Percentiles rank a stretch among this genome's conserved stretches.
These are phyloP conservation scores for Fragilariopsis cylindrus DNA, from an alignment of 108 stramenopile species.

Conservation along the genomic window DNA sequence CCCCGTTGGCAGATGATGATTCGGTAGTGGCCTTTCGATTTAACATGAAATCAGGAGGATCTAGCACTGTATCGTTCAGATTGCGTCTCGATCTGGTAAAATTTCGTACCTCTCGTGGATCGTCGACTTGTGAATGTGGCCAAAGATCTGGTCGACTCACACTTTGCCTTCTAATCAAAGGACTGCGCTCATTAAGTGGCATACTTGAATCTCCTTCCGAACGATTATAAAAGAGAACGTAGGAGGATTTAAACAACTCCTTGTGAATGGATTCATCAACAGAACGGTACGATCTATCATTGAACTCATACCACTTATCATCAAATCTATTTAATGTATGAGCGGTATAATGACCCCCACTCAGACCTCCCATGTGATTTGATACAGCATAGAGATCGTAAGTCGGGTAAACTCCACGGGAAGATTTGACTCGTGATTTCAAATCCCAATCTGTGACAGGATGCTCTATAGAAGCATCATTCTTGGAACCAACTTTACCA, in stretches of 20 bases:
- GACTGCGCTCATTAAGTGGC: slow-evolving; percentile 45
- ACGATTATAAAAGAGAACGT: slow-evolving; percentile 82
- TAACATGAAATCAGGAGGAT: background rate
- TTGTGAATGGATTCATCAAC: slow-evolving; percentile 41
- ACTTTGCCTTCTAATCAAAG: slow-evolving; percentile 68
- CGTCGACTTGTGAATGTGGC: slow-evolving; percentile 79
- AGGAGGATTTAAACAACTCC: slow-evolving; percentile 47
- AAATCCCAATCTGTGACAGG: slow-evolving; percentile 70
- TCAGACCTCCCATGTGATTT: slow-evolving; percentile 86
- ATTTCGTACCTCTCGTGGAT: slow-evolving; percentile 38
- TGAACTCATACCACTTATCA: slow-evolving; percentile 81
- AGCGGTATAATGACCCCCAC: slow-evolving; percentile 96
- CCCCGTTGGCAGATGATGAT: background rate
- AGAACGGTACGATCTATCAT: slow-evolving; percentile 53
- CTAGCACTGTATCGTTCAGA: background rate
- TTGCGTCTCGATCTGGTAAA: slow-evolving; percentile 30
- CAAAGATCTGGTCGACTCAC: slow-evolving; percentile 77
- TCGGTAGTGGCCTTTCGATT: background rate
- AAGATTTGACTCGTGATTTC: slow-evolving; percentile 43
- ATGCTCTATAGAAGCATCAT: slow-evolving; percentile 57
- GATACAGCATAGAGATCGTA: slow-evolving; percentile 97
- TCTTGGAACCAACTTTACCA: slow-evolving; percentile 66
- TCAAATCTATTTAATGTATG: slow-evolving; percentile 80
- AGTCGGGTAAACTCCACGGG: slow-evolving; percentile 47
- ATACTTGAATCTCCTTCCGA: slow-evolving; percentile 42